Percentiles rank a stretch among this genome's conserved stretches.
phyloP scores from a whole-genome alignment of 2,329 filamentous ascomycete genomes.

The Colletotrichum paranaense region DNA sequence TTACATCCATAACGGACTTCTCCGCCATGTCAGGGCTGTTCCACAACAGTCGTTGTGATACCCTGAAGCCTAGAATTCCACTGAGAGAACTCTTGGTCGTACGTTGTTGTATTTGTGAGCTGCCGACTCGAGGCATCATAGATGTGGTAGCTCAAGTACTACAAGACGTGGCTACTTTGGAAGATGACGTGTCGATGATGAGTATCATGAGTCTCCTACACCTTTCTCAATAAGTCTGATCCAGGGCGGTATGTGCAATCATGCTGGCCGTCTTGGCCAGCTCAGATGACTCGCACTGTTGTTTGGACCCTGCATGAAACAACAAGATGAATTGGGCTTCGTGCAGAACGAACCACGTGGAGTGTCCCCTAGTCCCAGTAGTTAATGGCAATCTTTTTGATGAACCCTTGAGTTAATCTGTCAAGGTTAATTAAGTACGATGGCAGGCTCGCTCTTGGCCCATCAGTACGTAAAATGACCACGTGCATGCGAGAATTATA shows the following conservation, averaged over 20 bases:
- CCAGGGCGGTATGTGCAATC: too few relatives aligned
- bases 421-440: not conserved
- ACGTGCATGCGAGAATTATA: not conserved
- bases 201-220: not conserved
- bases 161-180: not conserved
- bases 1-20: not conserved
- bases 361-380: not conserved
- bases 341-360: not conserved
- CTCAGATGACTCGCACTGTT: not conserved
- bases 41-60: not conserved
- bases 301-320: not conserved
- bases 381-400: not conserved
- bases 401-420: not conserved
- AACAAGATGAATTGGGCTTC: not conserved
- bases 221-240: not conserved
- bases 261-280: too few relatives aligned
- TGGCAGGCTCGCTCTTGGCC: not conserved
- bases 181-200: not conserved
- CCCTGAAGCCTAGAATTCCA: too few relatives aligned
- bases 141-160: not conserved
- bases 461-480: not conserved
- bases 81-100: not conserved
- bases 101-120: not conserved
- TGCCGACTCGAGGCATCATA: not conserved
- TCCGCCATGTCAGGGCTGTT: not conserved